Base-by-base conservation (phyloP, 139 green algal species). In the Yamagishiella unicocca region DNA sequence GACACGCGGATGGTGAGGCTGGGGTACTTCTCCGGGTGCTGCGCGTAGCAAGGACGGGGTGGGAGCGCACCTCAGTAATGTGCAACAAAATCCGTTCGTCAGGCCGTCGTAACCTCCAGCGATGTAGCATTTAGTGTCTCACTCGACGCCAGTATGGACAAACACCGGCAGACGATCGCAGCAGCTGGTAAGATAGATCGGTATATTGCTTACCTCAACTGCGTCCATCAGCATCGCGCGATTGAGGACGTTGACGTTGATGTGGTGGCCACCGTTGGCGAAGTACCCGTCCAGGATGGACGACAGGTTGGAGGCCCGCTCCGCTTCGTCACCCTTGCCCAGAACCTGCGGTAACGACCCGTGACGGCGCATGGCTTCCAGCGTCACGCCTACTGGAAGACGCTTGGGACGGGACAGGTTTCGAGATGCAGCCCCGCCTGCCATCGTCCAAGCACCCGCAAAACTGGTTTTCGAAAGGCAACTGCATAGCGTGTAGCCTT, bases 281-380 rank as follows among this genome's bases (percentile, higher is more conserved):
- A 96, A 96, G 90, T 96, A 96, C 54, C 95, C 95, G 85, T 96
- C 94, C 73, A 97, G 90, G 64, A 97, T 87, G 33, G 89, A 86
- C 1, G 86, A 83, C 87, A 97, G 91, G 93, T 96, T 96, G 82
- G 53, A 21, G 25, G 91, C 83, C 21, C 85, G 85, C 55, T 89
- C 80, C 10, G 79, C 4, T 42, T 90, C 81, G 12, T 74, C 79
- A 33, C 84, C 83, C 71, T 92, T 92, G 37, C 92, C 92, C 29
- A 94, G 87, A n/a, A 92, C 89, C 88, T 91, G 22, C 3, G 38
- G 9, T 67, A n/a, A n/a, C n/a, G n/a, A n/a, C n/a, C n/a, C n/a
- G n/a, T n/a, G n/a, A n/a, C n/a, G n/a, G n/a, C n/a, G n/a, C n/a
- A n/a, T n/a, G n/a, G n/a, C n/a, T n/a, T n/a, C n/a, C n/a, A n/a